Conservation (phyloP, 2,329 filamentous ascomycete species). For the Gaeumannomyces tritici region DNA sequence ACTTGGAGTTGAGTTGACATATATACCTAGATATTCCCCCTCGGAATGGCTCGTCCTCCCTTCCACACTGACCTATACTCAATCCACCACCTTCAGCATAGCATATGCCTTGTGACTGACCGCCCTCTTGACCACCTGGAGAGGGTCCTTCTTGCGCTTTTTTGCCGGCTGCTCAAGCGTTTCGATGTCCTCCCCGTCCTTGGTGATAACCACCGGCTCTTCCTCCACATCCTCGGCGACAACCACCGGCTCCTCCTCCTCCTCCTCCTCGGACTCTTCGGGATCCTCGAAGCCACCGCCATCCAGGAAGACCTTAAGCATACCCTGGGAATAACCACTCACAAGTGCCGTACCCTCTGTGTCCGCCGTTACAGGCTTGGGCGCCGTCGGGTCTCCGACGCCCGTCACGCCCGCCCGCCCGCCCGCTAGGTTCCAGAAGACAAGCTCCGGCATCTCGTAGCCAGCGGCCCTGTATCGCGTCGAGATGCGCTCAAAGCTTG, state of each 20-base stretch:
- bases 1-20: no score
- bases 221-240: slow-evolving; percentile 20
- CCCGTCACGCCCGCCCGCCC: slow-evolving; percentile 16
- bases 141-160: slow-evolving; percentile 32
- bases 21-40: no score
- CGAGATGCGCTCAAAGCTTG: slow-evolving; percentile 40
- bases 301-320: slow-evolving; percentile 49
- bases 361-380: slow-evolving; percentile 38
- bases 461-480: slow-evolving; percentile 33
- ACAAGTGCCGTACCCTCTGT: slow-evolving; percentile 37
- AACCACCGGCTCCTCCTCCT: slow-evolving; percentile 13
- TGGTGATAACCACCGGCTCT: slow-evolving; percentile 7
- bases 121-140: slow-evolving; percentile 35
- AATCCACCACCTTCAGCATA: slow-evolving; percentile 47
- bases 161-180: slow-evolving; percentile 15
- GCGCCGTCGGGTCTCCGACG: slow-evolving; percentile 19
- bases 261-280: slow-evolving; percentile 18
- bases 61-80: slow-evolving; percentile 4
- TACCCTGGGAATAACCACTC: slow-evolving; percentile 46
- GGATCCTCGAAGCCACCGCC: slow-evolving; percentile 33
- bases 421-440: slow-evolving; percentile 51
- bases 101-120: slow-evolving; percentile 43
- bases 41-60: background rate
- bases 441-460: slow-evolving; percentile 48
- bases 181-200: slow-evolving; percentile 18